These are phyloP conservation scores for Zhuliangozyma parablackwelliae DNA, from an alignment of 1,139 yeast species.

Conservation along the genomic window DNA sequence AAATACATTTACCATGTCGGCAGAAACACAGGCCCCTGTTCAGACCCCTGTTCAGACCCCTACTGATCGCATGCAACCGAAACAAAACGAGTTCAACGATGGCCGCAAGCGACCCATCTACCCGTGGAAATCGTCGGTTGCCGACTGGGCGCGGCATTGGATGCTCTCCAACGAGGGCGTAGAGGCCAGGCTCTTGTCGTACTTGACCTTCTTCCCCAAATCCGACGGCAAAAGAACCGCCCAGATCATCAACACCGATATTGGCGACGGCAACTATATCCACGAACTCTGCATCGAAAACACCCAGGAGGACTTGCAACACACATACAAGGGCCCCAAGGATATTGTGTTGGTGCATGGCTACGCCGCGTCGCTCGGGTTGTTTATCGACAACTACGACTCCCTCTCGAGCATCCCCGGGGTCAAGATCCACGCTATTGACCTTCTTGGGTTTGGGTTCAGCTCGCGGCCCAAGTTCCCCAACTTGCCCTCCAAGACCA, in stretches of 20 bases:
- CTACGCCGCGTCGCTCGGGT: constrained; percentile 45
- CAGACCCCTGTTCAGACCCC: neutral
- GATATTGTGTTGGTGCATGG: constrained; percentile 46
- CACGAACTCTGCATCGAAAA: constrained; percentile 54
- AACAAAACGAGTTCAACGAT: constrained; percentile 12
- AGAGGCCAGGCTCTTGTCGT: constrained; percentile 35
- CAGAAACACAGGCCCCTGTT: no score
- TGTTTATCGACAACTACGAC: constrained; percentile 40
- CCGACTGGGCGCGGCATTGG: constrained; percentile 32
- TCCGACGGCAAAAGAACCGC: constrained; percentile 49
- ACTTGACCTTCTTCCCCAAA: constrained; percentile 57
- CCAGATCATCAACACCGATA: constrained; percentile 43
- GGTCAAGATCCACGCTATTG: constrained; percentile 41
- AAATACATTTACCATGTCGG: no score
- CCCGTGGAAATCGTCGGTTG: constrained; percentile 28
- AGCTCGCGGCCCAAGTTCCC: constrained; percentile 42
- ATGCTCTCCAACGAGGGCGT: constrained; percentile 24
- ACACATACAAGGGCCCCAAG: constrained; percentile 3
- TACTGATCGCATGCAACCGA: constrained; percentile 3
- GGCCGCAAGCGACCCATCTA: constrained; percentile 17
- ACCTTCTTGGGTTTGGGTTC: constrained; percentile 43
- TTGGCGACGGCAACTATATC: constrained; percentile 45
- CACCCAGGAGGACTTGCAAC: constrained; percentile 16
- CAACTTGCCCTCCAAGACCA: constrained; percentile 22
- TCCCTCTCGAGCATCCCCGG: constrained; percentile 39